These are phyloP conservation scores for Mucor ambiguus DNA, from an alignment of 371 early-diverging fungal species.

Conservation along the genomic window DNA sequence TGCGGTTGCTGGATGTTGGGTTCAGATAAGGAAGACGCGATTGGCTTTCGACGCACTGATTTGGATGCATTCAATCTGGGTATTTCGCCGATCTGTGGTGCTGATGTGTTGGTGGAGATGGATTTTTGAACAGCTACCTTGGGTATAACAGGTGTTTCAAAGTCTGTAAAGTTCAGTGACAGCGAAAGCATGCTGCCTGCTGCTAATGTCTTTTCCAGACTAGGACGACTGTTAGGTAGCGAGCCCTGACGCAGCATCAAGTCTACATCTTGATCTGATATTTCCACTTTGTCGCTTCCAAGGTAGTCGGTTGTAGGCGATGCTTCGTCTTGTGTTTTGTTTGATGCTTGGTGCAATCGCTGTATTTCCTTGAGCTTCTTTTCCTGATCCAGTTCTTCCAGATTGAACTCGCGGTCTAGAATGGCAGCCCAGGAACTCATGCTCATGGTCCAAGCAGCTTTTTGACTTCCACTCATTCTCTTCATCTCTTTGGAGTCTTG, in stretches of 20 bases:
- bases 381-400: slow-evolving; percentile 23
- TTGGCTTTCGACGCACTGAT: slow-evolving; percentile 10
- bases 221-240: not conserved
- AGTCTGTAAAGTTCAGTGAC: slow-evolving; percentile 6
- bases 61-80: slow-evolving; percentile 1
- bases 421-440: slow-evolving; percentile 46
- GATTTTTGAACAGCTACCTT: not conserved
- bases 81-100: slow-evolving; percentile 11
- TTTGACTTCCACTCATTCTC: slow-evolving; percentile 46
- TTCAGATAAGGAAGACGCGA: slow-evolving; percentile 1
- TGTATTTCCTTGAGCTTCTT: slow-evolving; percentile 14
- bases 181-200: not conserved
- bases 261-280: slow-evolving; percentile 5
- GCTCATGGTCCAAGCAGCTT: slow-evolving; percentile 45
- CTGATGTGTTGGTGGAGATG: not conserved
- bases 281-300: not conserved
- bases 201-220: not conserved
- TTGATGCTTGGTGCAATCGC: not conserved
- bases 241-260: not conserved
- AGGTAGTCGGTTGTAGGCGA: not conserved
- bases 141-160: slow-evolving; percentile 10
- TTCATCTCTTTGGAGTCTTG: not conserved
- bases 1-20: not conserved
- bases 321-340: not conserved
- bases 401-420: slow-evolving; percentile 33